A percentile compares a stretch with the other conserved stretches of the same genome.
Conservation (phyloP, 257 asterid species). For the Gentiana macrophylla region DNA sequence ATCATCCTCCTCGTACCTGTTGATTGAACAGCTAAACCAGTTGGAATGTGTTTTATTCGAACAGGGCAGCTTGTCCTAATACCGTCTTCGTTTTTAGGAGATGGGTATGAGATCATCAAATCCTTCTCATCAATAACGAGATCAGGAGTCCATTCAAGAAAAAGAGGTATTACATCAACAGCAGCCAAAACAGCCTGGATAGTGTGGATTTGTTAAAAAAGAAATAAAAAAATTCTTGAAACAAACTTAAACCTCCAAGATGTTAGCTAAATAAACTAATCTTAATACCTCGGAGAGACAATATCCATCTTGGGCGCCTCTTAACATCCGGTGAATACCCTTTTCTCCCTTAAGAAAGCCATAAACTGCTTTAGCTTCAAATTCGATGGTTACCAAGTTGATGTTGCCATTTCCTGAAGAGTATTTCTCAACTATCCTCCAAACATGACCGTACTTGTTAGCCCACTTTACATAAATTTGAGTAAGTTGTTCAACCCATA, state of each 20-base stretch:
- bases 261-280: conserved; percentile 6
- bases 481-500: conserved; percentile 48
- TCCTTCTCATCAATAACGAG: conserved; percentile 41
- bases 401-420: conserved; percentile 34
- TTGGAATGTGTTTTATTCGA: conserved; percentile 50
- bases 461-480: conserved; percentile 82
- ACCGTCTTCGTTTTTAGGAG: conserved; percentile 12
- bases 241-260: neutral
- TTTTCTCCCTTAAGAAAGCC: conserved; percentile 74
- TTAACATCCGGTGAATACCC: conserved; percentile 50
- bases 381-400: conserved; percentile 48
- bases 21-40: conserved; percentile 59
- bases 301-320: conserved; percentile 19
- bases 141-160: conserved; percentile 54
- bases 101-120: conserved; percentile 30
- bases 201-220: neutral
- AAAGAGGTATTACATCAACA: conserved; percentile 74
- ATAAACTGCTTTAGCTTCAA: conserved; percentile 56
- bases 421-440: conserved; percentile 54
- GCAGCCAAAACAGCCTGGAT: conserved; percentile 46
- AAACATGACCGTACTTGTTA: conserved; percentile 51
- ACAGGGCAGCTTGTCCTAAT: conserved; percentile 27
- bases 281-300: conserved; percentile 37
- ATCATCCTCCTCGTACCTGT: conserved; percentile 29
- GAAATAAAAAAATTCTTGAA: neutral